Evolutionary conservation across 306 rosid genomes (phyloP).

Genomic region (Benincasa hispida): DNA sequence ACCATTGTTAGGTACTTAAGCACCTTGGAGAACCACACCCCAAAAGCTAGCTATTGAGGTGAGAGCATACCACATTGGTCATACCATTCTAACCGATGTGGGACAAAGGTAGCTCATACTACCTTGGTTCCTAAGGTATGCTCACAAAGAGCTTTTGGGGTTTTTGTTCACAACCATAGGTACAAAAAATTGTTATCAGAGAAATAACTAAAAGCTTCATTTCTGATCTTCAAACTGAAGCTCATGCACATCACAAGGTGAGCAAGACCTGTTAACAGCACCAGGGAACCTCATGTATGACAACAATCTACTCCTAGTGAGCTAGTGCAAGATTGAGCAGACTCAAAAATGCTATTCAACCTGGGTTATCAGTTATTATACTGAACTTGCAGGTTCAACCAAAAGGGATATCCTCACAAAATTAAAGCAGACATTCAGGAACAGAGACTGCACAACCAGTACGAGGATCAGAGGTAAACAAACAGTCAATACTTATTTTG

Average conservation of each 20-base stretch:
- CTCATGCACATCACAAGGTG: neutral
- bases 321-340: neutral
- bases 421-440: neutral
- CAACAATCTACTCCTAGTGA: neutral
- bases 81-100: no score
- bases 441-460: neutral
- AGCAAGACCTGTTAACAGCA: neutral
- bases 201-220: neutral
- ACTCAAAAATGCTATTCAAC: neutral
- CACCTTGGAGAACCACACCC: no score
- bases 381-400: neutral
- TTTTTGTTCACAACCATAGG: neutral
- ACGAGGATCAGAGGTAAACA: neutral
- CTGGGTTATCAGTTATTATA: neutral
- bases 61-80: no score
- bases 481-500: neutral
- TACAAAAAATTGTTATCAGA: neutral
- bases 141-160: neutral
- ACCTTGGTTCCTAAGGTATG: no score
- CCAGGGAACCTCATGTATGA: neutral
- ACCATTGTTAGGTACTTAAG: no score
- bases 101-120: no score
- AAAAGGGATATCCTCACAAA: neutral
- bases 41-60: no score
- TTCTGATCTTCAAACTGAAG: neutral